Evolutionary conservation across 306 rosid genomes (phyloP).

Genomic region (Phaseolus lunatus): DNA sequence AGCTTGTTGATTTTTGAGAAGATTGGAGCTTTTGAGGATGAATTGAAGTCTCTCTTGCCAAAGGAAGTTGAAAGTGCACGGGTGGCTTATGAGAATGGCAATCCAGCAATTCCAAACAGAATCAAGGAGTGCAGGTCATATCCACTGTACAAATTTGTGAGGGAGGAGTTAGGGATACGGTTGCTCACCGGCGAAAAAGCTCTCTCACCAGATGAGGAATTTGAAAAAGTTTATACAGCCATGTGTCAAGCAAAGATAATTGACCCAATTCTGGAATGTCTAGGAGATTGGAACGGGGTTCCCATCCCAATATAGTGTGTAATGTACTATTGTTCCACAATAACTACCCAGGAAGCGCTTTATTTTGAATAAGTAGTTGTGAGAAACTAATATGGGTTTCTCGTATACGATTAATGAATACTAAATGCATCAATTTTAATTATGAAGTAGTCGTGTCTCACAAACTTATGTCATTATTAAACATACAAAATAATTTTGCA

Average conservation of each 20-base stretch:
- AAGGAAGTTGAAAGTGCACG: slow-evolving; percentile 55
- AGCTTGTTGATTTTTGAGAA: slow-evolving; percentile 47
- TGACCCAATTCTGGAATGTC: slow-evolving; percentile 57
- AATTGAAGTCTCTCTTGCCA: slow-evolving; percentile 48
- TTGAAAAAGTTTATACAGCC: slow-evolving; percentile 63
- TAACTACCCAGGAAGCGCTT: background rate
- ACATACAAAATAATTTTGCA: background rate
- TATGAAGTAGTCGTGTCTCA: background rate
- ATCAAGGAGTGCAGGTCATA: slow-evolving; percentile 61
- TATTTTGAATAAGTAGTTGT: slow-evolving; percentile 18
- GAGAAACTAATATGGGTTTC: slow-evolving; percentile 3
- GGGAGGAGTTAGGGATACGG: slow-evolving; percentile 51
- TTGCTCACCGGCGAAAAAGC: slow-evolving; percentile 58
- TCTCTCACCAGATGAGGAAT: slow-evolving; percentile 63
- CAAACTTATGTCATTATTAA: background rate
- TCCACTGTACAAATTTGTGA: slow-evolving; percentile 61
- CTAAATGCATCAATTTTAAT: slow-evolving; percentile 6
- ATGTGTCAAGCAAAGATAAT: slow-evolving; percentile 53
- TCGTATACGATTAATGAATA: background rate
- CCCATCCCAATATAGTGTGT: slow-evolving; percentile 42
- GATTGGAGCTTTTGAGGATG: slow-evolving; percentile 54
- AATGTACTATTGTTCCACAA: background rate
- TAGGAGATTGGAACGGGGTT: slow-evolving; percentile 51
- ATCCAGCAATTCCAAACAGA: slow-evolving; percentile 49
- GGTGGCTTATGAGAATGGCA: slow-evolving; percentile 51